Base-by-base conservation (phyloP, 441 rosid genomes). In the Arabidopsis hybrid region DNA sequence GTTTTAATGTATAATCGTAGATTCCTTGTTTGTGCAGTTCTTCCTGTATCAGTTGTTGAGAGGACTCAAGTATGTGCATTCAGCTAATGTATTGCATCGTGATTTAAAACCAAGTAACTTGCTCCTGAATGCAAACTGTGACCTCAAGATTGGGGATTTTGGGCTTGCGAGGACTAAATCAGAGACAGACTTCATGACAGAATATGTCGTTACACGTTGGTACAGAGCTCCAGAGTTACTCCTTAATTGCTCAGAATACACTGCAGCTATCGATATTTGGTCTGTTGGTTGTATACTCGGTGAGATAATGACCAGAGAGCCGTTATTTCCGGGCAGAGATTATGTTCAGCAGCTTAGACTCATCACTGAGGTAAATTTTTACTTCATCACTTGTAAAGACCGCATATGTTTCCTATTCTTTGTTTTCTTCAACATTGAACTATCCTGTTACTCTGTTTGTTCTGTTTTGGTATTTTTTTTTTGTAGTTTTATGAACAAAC, bases 191-290 rank as follows among this genome's bases (percentile, higher is more conserved):
- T 60, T 50, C 32, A 71, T 71, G 74, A 71, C 74, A 26, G 74
- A 71, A 62, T 91, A 87, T 85, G 97, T 91, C 47, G 98, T 87
- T 52, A 93, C 98, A 40, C 91, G 96, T 32, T 91, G 97, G 97
- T 93, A 93, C 59, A 81, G 96, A 43, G 97, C 97, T 21, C 98
- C 98, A 0, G 98, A 71, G 60, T 3, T 71, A 3, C 74, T 71
- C 17, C 74, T 71, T 29, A 71, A 60, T 32, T 60, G 74, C 67
- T 71, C 74, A 5, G 74, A 71, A 51, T 71, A 71, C 74, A 49
- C 74, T 7, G 67, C 74, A 38, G 74, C 74, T 6, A 71, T 71
- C n/a, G 67, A 71, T 60, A 71, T 60, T 0, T 71, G 67, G 75
- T 71, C 67, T 29, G 75, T 71, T 0, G 75, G 75, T 14, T 71